These are phyloP conservation scores for Immersiporthe knoxdaviesiana DNA, from an alignment of 2,329 filamentous ascomycete genomes.

Conservation along the genomic window DNA sequence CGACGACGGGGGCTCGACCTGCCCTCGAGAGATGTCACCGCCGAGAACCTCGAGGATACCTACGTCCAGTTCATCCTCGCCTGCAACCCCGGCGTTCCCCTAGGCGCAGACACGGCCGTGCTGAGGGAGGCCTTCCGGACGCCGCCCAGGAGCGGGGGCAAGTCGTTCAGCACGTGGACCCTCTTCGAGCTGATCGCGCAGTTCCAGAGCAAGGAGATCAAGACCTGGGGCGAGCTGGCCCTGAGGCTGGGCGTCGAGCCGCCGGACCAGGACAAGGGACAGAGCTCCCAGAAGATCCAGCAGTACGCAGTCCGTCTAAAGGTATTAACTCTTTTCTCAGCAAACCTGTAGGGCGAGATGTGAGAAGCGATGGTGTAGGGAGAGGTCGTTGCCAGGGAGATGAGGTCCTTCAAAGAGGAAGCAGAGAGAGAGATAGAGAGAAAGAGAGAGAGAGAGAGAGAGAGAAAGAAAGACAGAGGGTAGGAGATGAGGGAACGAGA, in stretches of 20 bases:
- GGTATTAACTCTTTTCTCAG: constrained; percentile 57
- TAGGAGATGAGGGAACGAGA: background rate
- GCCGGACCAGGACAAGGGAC: constrained; percentile 77
- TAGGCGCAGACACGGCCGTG: constrained; percentile 69
- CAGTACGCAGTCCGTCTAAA: constrained; percentile 93
- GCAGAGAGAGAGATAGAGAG: background rate
- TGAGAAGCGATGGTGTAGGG: background rate
- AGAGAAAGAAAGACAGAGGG: background rate
- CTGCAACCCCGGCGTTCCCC: constrained; percentile 81
- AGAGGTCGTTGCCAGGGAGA: background rate
- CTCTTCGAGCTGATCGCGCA: constrained; percentile 79
- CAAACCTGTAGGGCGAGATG: background rate
- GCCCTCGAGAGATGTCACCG: constrained; percentile 69
- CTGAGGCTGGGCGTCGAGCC: constrained; percentile 87
- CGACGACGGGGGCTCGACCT: constrained; percentile 50
- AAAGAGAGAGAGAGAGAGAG: background rate
- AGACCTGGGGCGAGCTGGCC: constrained; percentile 89
- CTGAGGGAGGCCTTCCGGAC: constrained; percentile 76
- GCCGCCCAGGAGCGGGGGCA: constrained; percentile 85
- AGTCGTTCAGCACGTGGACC: constrained; percentile 77
- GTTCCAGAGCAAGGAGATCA: constrained; percentile 81
- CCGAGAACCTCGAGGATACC: constrained; percentile 75
- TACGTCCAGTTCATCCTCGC: constrained; percentile 86
- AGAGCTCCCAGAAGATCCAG: constrained; percentile 91
- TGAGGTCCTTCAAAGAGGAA: background rate